Evolutionary conservation across 1,139 yeast species (phyloP), one percentile per base, ranked within the genome.

Genomic region (Meyerozyma elateridarum): DNA sequence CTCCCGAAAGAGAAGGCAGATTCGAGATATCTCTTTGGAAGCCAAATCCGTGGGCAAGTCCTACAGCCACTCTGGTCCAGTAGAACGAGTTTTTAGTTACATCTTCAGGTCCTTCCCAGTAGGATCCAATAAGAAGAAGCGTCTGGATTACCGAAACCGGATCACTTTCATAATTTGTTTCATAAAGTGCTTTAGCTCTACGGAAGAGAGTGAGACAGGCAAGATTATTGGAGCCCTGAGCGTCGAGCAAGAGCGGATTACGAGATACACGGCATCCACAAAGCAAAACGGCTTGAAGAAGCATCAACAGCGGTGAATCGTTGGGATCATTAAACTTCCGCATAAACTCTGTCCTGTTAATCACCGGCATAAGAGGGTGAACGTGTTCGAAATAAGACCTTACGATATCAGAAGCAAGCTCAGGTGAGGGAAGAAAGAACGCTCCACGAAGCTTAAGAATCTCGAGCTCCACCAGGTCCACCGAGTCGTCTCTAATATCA

Each of bases 101-200:
- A 48, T 79, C 85, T 43, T 84, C 88, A 8, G 87, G 85, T 5
- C 85, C 85, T 44, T 82, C 93, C 78, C 85, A 77, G 58, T 79
- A 79, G 49, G 82, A 72, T 2, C 84, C 79, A 39, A 85, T 71
- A 29, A 84, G 62, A 21, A 79, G 58, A 29, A 85, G 60, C 0
- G 88, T 72, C 50, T 82, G 85, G 8, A 84, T 70, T 12, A 82
- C 59, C 3, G 78, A 66, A 4, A 81, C 68, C 1, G 88, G 81
- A 46, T 83, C 89, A 34, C 73, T 67, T 54, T 85, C 94, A 48
- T 79, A 78, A 41, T 77, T 78, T 2, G 83, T 73, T 47, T 84
- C 93, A 51, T 75, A 84, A 20, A 85, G 57, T 1, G 88, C 81
- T 55, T 82, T 83, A 3, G 91, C 93, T 21, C 94, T 70, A 48